Evolutionary conservation across 768 basidiomycete genomes (phyloP).

Genomic region (Amanita jacksonii): DNA sequence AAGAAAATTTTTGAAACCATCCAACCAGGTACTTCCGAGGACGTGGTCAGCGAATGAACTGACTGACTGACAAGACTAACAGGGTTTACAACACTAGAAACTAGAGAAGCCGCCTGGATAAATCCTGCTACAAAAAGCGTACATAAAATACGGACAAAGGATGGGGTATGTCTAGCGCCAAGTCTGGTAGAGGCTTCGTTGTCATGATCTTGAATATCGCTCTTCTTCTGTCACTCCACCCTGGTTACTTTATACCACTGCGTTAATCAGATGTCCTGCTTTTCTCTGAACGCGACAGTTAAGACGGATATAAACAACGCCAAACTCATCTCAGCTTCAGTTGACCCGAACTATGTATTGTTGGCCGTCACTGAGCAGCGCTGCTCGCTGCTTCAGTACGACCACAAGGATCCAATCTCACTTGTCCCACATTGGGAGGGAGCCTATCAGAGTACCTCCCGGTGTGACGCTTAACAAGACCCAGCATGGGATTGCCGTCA

Average conservation of each 20-base stretch:
- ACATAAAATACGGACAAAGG: constrained; percentile 80
- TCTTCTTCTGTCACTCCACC: too few species aligned
- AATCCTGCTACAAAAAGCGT: constrained; percentile 69
- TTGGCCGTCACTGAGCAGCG: constrained; percentile 26
- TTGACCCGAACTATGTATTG: constrained; percentile 16
- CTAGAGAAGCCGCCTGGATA: constrained; percentile 87
- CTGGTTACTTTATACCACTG: too few species aligned
- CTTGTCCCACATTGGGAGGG: constrained; percentile 59
- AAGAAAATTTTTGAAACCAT: constrained; percentile 99
- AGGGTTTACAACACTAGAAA: constrained; percentile 87
- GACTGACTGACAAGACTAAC: constrained; percentile 8
- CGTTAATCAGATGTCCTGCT: too few species aligned
- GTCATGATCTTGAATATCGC: constrained; percentile 56
- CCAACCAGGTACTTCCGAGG: constrained; percentile 57
- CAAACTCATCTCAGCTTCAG: not conserved
- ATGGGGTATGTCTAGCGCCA: constrained; percentile 73
- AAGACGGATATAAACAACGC: constrained; percentile 4
- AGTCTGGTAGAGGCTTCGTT: constrained; percentile 86
- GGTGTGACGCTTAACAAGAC: constrained; percentile 33
- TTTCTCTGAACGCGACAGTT: too few species aligned
- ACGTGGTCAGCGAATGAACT: not conserved
- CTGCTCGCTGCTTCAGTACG: constrained; percentile 38
- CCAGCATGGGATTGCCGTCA: constrained; percentile 29
- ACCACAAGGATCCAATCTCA: constrained; percentile 38
- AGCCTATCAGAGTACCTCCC: constrained; percentile 40